A percentile compares a stretch with the other conserved stretches of the same genome.
Evolutionary conservation across 2,329 filamentous ascomycete genomes (phyloP).

Genomic region (Dactylonectria estremocensis): DNA sequence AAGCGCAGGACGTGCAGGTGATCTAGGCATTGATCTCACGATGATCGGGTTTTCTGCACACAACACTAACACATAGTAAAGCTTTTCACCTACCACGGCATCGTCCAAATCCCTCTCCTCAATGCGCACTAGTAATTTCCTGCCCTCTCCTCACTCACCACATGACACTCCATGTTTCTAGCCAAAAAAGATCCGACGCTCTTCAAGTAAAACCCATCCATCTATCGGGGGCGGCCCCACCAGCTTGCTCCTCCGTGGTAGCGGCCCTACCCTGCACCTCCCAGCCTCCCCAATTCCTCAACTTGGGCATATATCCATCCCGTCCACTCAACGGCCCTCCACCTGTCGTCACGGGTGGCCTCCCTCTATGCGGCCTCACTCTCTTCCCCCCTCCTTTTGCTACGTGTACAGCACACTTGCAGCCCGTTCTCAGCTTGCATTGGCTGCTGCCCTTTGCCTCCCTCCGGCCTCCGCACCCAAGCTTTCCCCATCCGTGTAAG

Average conservation of each 20-base stretch:
- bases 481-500: background rate
- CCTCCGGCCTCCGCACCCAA: background rate
- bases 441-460: too few species aligned
- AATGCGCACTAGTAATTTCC: background rate
- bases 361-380: conserved; percentile 45
- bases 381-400: conserved; percentile 31
- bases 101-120: background rate
- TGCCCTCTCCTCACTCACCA: background rate
- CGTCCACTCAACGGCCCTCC: conserved; percentile 37
- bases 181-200: background rate
- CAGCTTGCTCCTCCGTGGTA: background rate
- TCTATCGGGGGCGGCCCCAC: conserved; percentile 1
- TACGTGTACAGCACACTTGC: conserved; percentile 8
- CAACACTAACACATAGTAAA: background rate
- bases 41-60: background rate
- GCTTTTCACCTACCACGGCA: background rate
- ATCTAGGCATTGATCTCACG: background rate
- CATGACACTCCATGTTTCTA: background rate
- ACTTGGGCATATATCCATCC: conserved; percentile 25
- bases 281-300: conserved; percentile 45
- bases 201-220: too few species aligned
- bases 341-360: conserved; percentile 41
- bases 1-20: too few species aligned
- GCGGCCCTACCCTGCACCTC: conserved; percentile 40
- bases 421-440: background rate